Evolutionary conservation across 2,329 filamentous ascomycete genomes (phyloP), one percentile per base, ranked within the genome.

Genomic region (Fusarium compactum): DNA sequence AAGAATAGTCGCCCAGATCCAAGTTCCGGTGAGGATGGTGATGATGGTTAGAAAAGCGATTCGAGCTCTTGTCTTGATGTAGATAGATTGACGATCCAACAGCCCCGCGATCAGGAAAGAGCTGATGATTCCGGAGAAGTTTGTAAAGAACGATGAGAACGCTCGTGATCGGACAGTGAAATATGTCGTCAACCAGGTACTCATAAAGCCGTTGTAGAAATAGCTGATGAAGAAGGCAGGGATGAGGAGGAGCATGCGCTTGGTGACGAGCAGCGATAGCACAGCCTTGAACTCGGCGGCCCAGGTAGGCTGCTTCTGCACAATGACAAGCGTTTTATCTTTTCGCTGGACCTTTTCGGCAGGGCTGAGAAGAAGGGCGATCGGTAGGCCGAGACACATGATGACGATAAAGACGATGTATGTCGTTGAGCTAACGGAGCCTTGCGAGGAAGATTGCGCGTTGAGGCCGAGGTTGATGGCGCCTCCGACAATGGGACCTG

Each of bases 401-500:
- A 65, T 65, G 8, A 65, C 60, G 16, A 65, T 65, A 1, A 65
- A 65, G 4, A 65, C 62, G 3, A 65, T 65, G 16, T 70, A 69
- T 5, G 67, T 68, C 3, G 55, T 57, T 14, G 54, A 57, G 32
- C 62, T 67, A 16, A 71, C 64, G 3, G 57, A 61, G 32, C 69
- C 69, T 10, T 52, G n/a, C 2, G 53, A 41, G 0, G 54, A 58
- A 1, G 54, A 47, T 27, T 70, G 56, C 7, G 67, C 67, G 70
- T 92, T 91, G n/a, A 92, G 78, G 0, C 88, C 88, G 3, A 92
- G 78, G 54, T 90, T 91, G 73, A 92, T 88, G 3, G 89, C 88
- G 7, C 90, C 90, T 10, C 90, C 90, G 9, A 71, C 63, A 0
- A 92, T 78, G 15, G 64, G 69, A 6, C 68, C 68, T 0, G 59